Evolutionary conservation across 2,329 filamentous ascomycete genomes (phyloP).

Genomic region (Apiospora sp.): DNA sequence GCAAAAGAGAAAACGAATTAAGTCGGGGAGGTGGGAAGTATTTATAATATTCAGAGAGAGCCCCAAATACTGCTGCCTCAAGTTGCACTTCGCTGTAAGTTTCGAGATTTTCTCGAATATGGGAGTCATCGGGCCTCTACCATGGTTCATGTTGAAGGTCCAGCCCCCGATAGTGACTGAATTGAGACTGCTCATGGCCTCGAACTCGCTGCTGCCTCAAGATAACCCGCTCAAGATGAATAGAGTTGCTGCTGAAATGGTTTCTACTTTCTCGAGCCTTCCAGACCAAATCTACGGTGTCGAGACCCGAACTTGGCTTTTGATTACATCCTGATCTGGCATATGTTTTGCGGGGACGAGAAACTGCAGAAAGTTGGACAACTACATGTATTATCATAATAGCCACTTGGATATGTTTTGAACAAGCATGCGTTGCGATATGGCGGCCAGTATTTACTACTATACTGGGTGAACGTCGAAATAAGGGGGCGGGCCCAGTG

Average conservation of each 20-base stretch:
- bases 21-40: neutral
- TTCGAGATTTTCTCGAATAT: neutral
- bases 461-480: neutral
- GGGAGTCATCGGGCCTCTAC: neutral
- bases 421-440: neutral
- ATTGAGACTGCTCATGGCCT: neutral
- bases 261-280: neutral
- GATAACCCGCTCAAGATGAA: neutral
- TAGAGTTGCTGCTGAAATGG: neutral
- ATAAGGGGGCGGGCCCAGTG: constrained; percentile 3
- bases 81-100: neutral
- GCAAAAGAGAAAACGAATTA: neutral
- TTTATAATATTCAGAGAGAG: neutral
- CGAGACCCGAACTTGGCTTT: no score
- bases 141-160: neutral
- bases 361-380: neutral
- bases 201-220: neutral
- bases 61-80: no score
- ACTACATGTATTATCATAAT: no score
- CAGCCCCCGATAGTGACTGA: neutral
- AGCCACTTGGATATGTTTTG: neutral
- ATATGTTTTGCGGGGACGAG: neutral
- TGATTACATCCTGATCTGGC: neutral
- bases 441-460: neutral
- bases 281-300: neutral